A percentile compares a stretch with the other conserved stretches of the same genome.
phyloP scores from a whole-genome alignment of 257 asterid species.

The Solanum etuberosum region DNA sequence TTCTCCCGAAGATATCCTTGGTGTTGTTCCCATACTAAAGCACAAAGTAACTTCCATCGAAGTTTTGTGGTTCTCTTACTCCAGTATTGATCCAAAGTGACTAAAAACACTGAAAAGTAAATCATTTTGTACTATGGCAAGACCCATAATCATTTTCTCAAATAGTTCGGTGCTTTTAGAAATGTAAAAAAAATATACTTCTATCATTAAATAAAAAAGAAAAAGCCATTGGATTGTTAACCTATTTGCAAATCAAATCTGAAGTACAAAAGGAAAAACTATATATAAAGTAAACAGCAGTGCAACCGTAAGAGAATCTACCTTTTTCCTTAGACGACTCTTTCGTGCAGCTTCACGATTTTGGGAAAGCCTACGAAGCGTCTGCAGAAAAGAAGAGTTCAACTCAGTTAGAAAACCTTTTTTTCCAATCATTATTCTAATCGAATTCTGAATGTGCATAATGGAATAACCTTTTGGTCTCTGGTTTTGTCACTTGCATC shows the following conservation, averaged over 20 bases:
- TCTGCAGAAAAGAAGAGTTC: conserved; percentile 18
- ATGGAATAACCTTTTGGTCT: conserved; percentile 70
- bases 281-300: neutral
- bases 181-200: neutral
- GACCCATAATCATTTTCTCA: neutral
- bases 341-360: conserved; percentile 98
- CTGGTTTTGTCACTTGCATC: conserved; percentile 95
- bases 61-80: neutral
- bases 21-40: neutral
- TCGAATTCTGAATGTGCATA: neutral
- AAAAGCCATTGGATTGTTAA: neutral
- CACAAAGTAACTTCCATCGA: neutral
- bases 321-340: conserved; percentile 91
- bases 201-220: neutral
- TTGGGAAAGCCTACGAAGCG: conserved; percentile 96
- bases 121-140: neutral
- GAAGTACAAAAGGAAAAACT: neutral
- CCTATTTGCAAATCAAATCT: neutral
- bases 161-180: neutral
- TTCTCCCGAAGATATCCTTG: neutral
- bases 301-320: conserved; percentile 9
- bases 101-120: neutral
- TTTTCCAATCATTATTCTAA: neutral
- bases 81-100: neutral
- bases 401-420: neutral